Evolutionary conservation across 192 early-diverging fungal species (phyloP).

Genomic region (Coemansia sp.): DNA sequence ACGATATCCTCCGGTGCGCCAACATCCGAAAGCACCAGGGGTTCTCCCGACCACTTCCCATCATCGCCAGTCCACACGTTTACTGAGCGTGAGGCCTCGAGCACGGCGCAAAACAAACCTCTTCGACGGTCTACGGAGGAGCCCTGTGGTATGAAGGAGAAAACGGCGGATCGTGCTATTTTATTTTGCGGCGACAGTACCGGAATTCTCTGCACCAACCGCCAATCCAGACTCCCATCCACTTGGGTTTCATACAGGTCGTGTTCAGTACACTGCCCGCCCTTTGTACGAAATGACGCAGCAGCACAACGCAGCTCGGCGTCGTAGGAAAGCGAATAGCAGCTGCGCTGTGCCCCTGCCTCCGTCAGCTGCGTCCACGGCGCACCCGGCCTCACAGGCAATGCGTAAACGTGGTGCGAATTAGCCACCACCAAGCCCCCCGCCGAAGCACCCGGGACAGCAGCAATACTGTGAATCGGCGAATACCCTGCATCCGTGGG

Average conservation of each 20-base stretch:
- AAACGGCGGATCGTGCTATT: slow-evolving; percentile 27
- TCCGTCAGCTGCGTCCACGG: slow-evolving; percentile 26
- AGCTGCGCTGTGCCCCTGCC: slow-evolving; percentile 10
- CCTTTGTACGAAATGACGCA: slow-evolving; percentile 26
- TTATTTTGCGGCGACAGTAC: slow-evolving; percentile 30
- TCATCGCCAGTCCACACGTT: slow-evolving; percentile 13
- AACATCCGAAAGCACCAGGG: slow-evolving; percentile 13
- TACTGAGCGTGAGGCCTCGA: slow-evolving; percentile 23
- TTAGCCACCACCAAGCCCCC: slow-evolving; percentile 32
- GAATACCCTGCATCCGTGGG: slow-evolving; percentile 9
- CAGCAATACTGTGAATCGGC: slow-evolving; percentile 30
- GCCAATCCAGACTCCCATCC: neutral
- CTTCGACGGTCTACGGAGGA: neutral
- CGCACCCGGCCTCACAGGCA: neutral
- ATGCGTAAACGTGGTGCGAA: slow-evolving; percentile 18
- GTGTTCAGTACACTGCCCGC: slow-evolving; percentile 10
- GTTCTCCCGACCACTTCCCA: neutral
- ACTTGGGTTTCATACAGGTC: slow-evolving; percentile 18
- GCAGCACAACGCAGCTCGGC: slow-evolving; percentile 9
- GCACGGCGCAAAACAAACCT: slow-evolving; percentile 36
- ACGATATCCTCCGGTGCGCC: slow-evolving; percentile 21
- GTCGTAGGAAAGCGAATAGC: slow-evolving; percentile 30
- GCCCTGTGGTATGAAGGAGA: slow-evolving; percentile 17
- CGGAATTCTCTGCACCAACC: neutral
- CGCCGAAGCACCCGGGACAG: neutral